Conservation (phyloP, 179 eudicot species). For the Silene noctiflora region DNA sequence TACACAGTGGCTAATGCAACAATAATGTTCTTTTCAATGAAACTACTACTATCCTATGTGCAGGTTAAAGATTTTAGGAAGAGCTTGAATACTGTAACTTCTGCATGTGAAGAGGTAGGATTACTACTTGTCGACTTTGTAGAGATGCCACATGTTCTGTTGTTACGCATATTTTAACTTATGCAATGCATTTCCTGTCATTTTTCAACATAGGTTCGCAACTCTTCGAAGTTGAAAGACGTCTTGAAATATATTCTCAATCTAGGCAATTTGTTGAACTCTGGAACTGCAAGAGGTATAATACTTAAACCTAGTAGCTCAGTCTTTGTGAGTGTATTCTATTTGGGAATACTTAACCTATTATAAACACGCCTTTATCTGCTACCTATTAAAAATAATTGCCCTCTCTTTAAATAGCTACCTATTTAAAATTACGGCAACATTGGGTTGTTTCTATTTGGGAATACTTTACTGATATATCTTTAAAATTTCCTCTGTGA, state of each 20-base stretch:
- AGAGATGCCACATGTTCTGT: slow-evolving; percentile 20
- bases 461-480: too few species aligned
- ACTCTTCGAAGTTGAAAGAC: slow-evolving; percentile 75
- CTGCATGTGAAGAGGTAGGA: slow-evolving; percentile 83
- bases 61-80: slow-evolving; percentile 80
- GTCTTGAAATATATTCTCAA: slow-evolving; percentile 67
- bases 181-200: slow-evolving; percentile 16
- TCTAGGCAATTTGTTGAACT: slow-evolving; percentile 83
- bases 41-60: slow-evolving; percentile 18
- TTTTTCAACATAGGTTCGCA: slow-evolving; percentile 56
- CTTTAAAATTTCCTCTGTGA: neutral
- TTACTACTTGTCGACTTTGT: neutral
- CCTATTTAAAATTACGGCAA: too few species aligned
- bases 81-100: slow-evolving; percentile 75
- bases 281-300: slow-evolving; percentile 96
- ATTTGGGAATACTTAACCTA: neutral
- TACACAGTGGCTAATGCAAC: slow-evolving; percentile 1
- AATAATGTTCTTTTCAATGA: neutral
- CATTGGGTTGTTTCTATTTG: too few species aligned
- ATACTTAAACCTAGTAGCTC: neutral
- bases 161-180: slow-evolving; percentile 24
- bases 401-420: too few species aligned
- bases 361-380: too few species aligned
- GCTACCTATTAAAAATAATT: too few species aligned
- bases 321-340: neutral